Percentiles rank a stretch among this genome's conserved stretches.
phyloP scores from a whole-genome alignment of 1,139 yeast genomes.

The Suhomyces coccinellae region DNA sequence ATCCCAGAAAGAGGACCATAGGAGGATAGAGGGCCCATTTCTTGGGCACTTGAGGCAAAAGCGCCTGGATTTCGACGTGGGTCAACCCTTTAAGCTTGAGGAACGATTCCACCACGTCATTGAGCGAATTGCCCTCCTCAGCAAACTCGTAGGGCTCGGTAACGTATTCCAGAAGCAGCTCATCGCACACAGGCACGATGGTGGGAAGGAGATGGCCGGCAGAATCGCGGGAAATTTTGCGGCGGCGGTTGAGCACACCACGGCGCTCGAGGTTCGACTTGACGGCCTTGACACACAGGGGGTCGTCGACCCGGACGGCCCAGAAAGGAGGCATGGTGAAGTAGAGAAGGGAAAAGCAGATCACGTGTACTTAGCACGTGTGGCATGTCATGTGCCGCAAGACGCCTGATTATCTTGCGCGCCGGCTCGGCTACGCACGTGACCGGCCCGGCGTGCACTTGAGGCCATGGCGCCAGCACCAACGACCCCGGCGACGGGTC shows the following conservation, averaged over 20 bases:
- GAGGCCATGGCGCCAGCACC: too few species aligned
- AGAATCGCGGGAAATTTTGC: constrained; percentile 24
- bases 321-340: constrained; percentile 1
- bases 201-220: constrained; percentile 15
- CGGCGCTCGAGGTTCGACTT: constrained; percentile 26
- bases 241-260: constrained; percentile 22
- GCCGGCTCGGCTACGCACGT: too few species aligned
- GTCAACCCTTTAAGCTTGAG: neutral
- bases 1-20: constrained; percentile 53
- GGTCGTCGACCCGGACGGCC: constrained; percentile 15
- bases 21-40: constrained; percentile 71
- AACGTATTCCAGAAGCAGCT: neutral
- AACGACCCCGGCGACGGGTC: too few species aligned
- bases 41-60: constrained; percentile 35
- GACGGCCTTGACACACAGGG: constrained; percentile 24
- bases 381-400: too few species aligned
- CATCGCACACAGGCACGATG: neutral
- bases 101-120: neutral
- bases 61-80: neutral
- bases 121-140: neutral
- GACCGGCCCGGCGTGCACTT: too few species aligned
- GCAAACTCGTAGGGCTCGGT: neutral
- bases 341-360: neutral
- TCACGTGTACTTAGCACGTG: neutral
- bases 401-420: too few species aligned